Evolutionary conservation across 1,284 basidiomycete species (phyloP).

Genomic region (Irpex sp.): DNA sequence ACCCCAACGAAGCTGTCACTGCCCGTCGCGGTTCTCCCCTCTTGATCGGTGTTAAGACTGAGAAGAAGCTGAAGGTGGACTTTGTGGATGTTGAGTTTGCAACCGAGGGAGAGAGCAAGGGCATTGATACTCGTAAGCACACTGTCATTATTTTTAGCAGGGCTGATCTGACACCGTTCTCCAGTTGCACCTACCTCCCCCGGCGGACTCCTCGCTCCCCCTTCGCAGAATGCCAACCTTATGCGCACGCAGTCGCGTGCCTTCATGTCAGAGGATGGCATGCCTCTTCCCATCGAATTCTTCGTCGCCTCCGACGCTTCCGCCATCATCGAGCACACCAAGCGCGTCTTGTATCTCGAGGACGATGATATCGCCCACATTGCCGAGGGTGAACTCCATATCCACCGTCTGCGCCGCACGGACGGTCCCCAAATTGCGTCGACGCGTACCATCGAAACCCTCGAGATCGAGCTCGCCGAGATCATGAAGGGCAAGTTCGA

Average conservation of each 20-base stretch:
- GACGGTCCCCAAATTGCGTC: conserved; percentile 67
- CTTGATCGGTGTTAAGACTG: conserved; percentile 98
- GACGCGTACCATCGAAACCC: conserved; percentile 96
- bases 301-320: conserved; percentile 98
- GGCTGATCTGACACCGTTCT: neutral
- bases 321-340: conserved; percentile 98
- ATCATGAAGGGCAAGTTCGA: conserved; percentile 99
- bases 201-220: conserved; percentile 72
- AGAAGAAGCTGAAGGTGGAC: conserved; percentile 99
- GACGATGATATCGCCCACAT: conserved; percentile 99
- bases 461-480: conserved; percentile 98
- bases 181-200: conserved; percentile 44
- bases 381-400: conserved; percentile 95
- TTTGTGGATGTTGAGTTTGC: conserved; percentile 98
- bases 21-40: conserved; percentile 97
- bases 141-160: neutral
- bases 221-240: conserved; percentile 73
- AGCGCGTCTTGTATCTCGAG: conserved; percentile 97
- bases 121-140: conserved; percentile 55
- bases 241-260: conserved; percentile 95
- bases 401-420: conserved; percentile 91
- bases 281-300: conserved; percentile 99
- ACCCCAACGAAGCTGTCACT: conserved; percentile 94
- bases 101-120: conserved; percentile 59
- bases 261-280: conserved; percentile 97